Evolutionary conservation across 2,329 filamentous ascomycete species (phyloP).

Genomic region (Monosporascus ibericus): DNA sequence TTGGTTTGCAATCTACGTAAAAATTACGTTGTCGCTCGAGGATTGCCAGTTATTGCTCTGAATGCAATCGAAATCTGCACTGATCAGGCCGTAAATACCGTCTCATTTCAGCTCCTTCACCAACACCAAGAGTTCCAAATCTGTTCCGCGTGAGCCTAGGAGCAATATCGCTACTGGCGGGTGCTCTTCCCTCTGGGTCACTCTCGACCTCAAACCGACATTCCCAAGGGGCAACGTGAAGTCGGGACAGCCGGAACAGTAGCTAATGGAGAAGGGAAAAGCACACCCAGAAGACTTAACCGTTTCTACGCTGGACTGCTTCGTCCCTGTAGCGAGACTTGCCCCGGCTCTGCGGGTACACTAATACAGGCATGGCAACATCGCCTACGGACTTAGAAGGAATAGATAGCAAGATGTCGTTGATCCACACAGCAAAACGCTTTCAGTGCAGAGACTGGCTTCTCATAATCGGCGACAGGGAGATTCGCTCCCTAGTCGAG

Average conservation of each 20-base stretch:
- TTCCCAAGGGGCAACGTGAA: conserved; percentile 12
- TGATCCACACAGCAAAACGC: conserved; percentile 9
- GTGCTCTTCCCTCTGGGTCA: conserved; percentile 7
- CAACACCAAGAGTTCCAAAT: conserved; percentile 6
- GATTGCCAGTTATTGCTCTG: neutral
- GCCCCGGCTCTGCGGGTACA: conserved; percentile 14
- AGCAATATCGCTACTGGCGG: conserved; percentile 12
- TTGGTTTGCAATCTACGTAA: too few species aligned
- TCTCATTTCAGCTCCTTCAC: conserved; percentile 4
- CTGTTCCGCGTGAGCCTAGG: conserved; percentile 6
- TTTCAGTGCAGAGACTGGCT: conserved; percentile 1
- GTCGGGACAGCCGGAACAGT: conserved; percentile 15
- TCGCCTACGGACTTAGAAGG: neutral
- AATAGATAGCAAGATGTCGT: conserved; percentile 6
- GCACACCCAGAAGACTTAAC: conserved; percentile 11
- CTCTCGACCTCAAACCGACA: conserved; percentile 6
- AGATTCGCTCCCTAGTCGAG: conserved; percentile 9
- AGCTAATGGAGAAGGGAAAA: conserved; percentile 12
- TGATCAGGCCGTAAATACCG: conserved; percentile 1
- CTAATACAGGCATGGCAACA: conserved; percentile 6
- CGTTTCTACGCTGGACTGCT: neutral
- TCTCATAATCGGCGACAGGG: neutral
- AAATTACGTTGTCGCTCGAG: too few species aligned
- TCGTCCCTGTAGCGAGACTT: conserved; percentile 11
- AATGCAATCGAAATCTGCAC: conserved; percentile 2